Percentiles rank a stretch among this genome's conserved stretches.
phyloP scores from a whole-genome alignment of 2,329 filamentous ascomycete genomes.

The Aureobasidium mangrovei region DNA sequence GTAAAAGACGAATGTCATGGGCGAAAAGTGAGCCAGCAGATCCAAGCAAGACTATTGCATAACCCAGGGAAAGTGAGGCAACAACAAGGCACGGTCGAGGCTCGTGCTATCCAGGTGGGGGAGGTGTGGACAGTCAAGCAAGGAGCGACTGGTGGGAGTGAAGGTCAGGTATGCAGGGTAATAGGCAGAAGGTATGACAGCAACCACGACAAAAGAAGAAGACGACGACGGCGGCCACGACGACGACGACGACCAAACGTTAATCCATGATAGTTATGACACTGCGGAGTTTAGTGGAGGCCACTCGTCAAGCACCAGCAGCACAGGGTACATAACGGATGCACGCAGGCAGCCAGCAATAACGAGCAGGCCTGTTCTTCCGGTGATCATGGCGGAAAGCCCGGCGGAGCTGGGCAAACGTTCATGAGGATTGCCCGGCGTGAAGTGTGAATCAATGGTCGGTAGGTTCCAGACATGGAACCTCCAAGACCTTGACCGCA shows the following conservation, averaged over 20 bases:
- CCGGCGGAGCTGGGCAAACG: conserved; percentile 16
- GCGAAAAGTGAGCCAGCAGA: background rate
- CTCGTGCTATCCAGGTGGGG: conserved; percentile 11
- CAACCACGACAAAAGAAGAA: background rate
- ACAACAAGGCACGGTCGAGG: conserved; percentile 13
- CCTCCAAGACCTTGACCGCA: conserved; percentile 15
- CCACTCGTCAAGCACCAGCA: conserved; percentile 14
- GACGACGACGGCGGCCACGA: conserved; percentile 1
- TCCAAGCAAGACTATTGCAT: conserved; percentile 10
- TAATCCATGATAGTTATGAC: conserved; percentile 14
- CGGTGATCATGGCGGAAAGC: conserved; percentile 14
- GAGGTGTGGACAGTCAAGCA: conserved; percentile 14
- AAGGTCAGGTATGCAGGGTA: conserved; percentile 13
- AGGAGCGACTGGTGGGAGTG: conserved; percentile 7
- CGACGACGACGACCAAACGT: conserved; percentile 11
- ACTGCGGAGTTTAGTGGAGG: conserved; percentile 13
- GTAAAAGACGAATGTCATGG: conserved; percentile 1
- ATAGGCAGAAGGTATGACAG: conserved; percentile 12
- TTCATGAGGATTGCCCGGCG: conserved; percentile 15
- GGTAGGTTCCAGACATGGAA: conserved; percentile 15
- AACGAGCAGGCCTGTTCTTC: conserved; percentile 13
- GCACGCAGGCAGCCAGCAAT: conserved; percentile 15
- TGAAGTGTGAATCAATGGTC: conserved; percentile 16
- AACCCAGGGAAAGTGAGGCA: conserved; percentile 6
- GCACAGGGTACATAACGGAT: conserved; percentile 15